Evolutionary conservation across 2,329 filamentous ascomycete genomes (phyloP), one percentile per base, ranked within the genome.

Genomic region (Colletotrichum sidae): DNA sequence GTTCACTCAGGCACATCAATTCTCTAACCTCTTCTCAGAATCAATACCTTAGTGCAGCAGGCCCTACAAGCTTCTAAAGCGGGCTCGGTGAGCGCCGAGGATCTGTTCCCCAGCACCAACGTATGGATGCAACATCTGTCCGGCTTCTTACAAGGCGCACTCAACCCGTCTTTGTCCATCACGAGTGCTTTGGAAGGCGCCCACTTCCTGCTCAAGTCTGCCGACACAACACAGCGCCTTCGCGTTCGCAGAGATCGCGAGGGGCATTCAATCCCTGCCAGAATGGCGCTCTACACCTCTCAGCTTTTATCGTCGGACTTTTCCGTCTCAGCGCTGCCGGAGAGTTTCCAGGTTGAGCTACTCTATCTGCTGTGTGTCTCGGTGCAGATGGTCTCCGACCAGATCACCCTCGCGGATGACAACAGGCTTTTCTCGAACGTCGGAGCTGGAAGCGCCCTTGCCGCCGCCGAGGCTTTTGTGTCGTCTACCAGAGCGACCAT

Each of bases 111-210:
- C 0, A 84, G 84, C 69, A 78, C 81, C 0, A 78, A 84, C 2
- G 78, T 86, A 9, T 97, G 94, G 94, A 82, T 85, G 70, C 70
- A 81, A 12, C 86, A 91, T 12, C 76, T 97, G 3, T 72, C 75
- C 0, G 79, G 78, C 1, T 84, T 93, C 61, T 76, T 92, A 6
- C 75, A 81, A 37, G 73, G 77, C 1, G 70, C 79, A 1, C 84
- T 89, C 2, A 86, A 87, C 66, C 81, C 86, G 6, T 89, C 92
- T 0, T 78, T 97, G 3, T 88, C 92, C 0, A 86, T 97, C 5
- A 92, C 90, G 2, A 94, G 89, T 72, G 84, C 84, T 33, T 80
- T 97, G 7, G 88, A 87, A 0, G 93, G 93, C 4, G 87, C 88
- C 1, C 86, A 92, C 6, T 89, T 91, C 69, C 78, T 97, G 3